These are phyloP conservation scores for Citrus sinensis DNA, from an alignment of 345 rosid genomes.

Conservation along the genomic window DVS_A1.0 CM039162.1:31638001-31638500, in stretches of 20 bases:
- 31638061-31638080: neutral
- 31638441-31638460: neutral
- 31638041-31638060: neutral
- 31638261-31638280: neutral
- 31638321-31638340: neutral
- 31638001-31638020: neutral
- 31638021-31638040: neutral
- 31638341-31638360: neutral
- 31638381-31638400: neutral
- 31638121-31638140: neutral
- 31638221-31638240: slow-evolving; percentile 15
- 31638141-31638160: neutral
- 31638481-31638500: neutral
- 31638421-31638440: neutral
- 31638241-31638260: slow-evolving; percentile 1
- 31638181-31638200: slow-evolving; percentile 23
- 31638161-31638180: neutral
- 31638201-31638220: slow-evolving; percentile 17
- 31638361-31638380: neutral
- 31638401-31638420: neutral
- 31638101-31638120: neutral
- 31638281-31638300: neutral
- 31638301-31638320: neutral
- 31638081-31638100: neutral
- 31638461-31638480: neutral